Evolutionary conservation across 2,329 filamentous ascomycete genomes (phyloP).

Genomic region (Teratosphaeria pseudoeucalypti): DNA sequence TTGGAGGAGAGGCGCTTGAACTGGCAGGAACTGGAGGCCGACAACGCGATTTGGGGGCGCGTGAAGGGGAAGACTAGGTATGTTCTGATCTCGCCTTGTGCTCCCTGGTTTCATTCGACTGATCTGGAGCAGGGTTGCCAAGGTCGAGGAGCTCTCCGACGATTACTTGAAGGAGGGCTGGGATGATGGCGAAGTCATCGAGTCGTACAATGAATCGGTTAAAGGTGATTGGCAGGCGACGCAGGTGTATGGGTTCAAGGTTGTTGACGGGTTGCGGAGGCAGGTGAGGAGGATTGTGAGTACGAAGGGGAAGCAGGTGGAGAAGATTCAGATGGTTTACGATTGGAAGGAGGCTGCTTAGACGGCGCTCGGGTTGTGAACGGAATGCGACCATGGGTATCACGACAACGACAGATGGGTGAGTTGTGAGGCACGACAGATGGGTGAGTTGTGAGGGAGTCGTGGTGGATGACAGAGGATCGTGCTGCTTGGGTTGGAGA

Average conservation of each 20-base stretch:
- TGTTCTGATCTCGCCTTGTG: neutral
- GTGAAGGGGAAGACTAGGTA: constrained; percentile 48
- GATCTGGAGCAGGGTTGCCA: constrained; percentile 22
- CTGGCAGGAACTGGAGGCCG: constrained; percentile 53
- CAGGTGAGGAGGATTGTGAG: constrained; percentile 29
- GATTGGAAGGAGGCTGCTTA: constrained; percentile 22
- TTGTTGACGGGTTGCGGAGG: constrained; percentile 31
- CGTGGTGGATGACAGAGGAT: neutral
- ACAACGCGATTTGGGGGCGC: constrained; percentile 69
- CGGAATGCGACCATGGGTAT: neutral
- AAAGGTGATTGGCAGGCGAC: constrained; percentile 44
- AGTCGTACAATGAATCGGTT: constrained; percentile 41
- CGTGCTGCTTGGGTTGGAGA: neutral
- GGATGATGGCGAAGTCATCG: constrained; percentile 36
- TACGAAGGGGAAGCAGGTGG: constrained; percentile 29
- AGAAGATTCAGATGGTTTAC: constrained; percentile 34
- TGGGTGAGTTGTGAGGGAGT: neutral
- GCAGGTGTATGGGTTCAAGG: constrained; percentile 42
- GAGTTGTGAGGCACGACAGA: neutral
- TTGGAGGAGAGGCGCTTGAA: constrained; percentile 48
- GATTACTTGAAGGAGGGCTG: constrained; percentile 49
- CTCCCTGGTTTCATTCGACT: too few species aligned
- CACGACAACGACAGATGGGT: neutral
- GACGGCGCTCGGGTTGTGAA: neutral
- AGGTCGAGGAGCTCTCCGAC: constrained; percentile 28